A percentile compares a stretch with the other conserved stretches of the same genome.
phyloP scores from a whole-genome alignment of 2,329 filamentous ascomycete species.

The Onygenales sp. region DNA sequence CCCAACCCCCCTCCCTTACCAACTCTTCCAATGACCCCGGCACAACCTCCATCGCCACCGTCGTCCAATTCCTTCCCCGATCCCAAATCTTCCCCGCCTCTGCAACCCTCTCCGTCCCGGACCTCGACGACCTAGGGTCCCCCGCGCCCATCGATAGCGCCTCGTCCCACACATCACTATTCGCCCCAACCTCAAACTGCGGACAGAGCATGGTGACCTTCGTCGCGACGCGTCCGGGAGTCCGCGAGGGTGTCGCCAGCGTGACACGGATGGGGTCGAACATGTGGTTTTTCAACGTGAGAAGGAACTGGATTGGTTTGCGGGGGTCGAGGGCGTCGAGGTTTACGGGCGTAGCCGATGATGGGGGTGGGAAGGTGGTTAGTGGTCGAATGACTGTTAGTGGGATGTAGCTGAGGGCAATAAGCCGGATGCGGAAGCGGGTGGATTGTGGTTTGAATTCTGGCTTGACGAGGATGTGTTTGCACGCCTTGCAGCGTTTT shows the following conservation, averaged over 20 bases:
- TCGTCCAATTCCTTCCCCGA: slow-evolving; percentile 86
- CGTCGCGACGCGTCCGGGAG: slow-evolving; percentile 65
- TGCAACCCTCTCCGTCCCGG: slow-evolving; percentile 44
- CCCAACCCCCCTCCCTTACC: slow-evolving; percentile 13
- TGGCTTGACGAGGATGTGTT: slow-evolving; percentile 90
- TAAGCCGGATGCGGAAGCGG: slow-evolving; percentile 83
- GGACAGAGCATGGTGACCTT: slow-evolving; percentile 89
- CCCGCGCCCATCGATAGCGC: slow-evolving; percentile 50
- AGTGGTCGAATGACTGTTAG: slow-evolving; percentile 59
- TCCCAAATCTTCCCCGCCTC: slow-evolving; percentile 97
- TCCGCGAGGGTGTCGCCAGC: slow-evolving; percentile 71
- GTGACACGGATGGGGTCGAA: slow-evolving; percentile 85
- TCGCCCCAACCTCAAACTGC: slow-evolving; percentile 86
- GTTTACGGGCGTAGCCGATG: slow-evolving; percentile 21
- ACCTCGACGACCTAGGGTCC: slow-evolving; percentile 32
- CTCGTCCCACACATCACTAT: slow-evolving; percentile 91
- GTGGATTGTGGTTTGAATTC: slow-evolving; percentile 83
- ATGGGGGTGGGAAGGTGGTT: slow-evolving; percentile 31
- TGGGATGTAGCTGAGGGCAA: slow-evolving; percentile 82
- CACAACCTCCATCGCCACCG: slow-evolving; percentile 85
- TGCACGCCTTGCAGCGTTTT: slow-evolving; percentile 84
- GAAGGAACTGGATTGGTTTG: slow-evolving; percentile 62
- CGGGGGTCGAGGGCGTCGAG: slow-evolving; percentile 40
- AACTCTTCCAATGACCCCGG: slow-evolving; percentile 36
- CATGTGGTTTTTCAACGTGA: slow-evolving; percentile 88